Evolutionary conservation across 2,329 filamentous ascomycete genomes (phyloP), one percentile per base, ranked within the genome.

Genomic region (Verticillium tricorpus): DNA sequence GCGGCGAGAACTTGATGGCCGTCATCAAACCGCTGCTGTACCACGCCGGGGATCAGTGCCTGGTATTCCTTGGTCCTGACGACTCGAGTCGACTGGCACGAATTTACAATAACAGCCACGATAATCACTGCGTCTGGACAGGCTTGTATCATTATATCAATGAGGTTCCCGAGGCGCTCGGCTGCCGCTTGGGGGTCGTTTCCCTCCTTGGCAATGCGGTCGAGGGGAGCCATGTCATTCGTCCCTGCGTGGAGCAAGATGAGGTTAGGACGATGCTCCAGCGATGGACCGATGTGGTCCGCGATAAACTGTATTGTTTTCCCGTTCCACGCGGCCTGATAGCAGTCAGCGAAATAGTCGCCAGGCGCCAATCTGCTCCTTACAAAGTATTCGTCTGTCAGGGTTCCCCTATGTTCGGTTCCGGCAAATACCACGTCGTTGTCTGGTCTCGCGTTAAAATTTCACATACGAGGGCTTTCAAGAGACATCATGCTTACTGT

Each of bases 171-270:
- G 9, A 76, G 68, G 1, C 73, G 68, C 17, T 56, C 50, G n/a
- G 72, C 69, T 3, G 68, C 72, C 15, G 56, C 67, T 3, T 45
- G 52, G 2, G 74, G 73, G 32, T 75, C 72, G 59, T 71, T 71
- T 35, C 73, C 72, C 59, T 77, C 72, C 1, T 60, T 65, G 14
- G 74, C 70, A 56, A 74, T 62, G 22, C 52, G 57, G 6, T 61
- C 32, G 34, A 71, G 67, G 6, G 62, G 62, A n/a, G 73, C 74
- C 72, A 77, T 74, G 57, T 77, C 75, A 56, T 77, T 77, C 14
- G 75, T 77, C 14, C 75, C 75, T 2, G 73, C 73, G 39, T 72
- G 71, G 5, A 77, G 62, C 12, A 77, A 70, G 35, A 77, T 68
- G 52, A 77, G 61, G 57, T 77, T 77, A 0, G 75, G 75, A 9